phyloP scores from a whole-genome alignment of 1,284 basidiomycete species.

The Malassezia pachydermatis region DNA sequence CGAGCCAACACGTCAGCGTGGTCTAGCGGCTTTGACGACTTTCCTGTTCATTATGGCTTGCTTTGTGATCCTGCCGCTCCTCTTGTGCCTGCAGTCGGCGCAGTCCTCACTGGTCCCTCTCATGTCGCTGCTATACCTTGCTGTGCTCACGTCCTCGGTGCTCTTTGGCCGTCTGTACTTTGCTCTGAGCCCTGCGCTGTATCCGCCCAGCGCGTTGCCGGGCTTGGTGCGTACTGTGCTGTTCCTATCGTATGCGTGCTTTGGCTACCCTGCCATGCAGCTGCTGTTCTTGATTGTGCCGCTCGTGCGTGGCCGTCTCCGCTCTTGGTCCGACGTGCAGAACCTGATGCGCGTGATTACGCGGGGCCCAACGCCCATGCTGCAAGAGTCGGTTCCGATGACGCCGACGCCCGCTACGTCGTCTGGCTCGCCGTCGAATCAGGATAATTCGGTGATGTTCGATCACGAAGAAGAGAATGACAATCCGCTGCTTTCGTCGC shows the following conservation, averaged over 20 bases:
- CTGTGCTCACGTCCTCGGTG: conserved; percentile 23
- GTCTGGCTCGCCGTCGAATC: no score
- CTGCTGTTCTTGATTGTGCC: conserved; percentile 10
- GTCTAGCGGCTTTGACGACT: conserved; percentile 23
- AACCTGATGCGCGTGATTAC: neutral
- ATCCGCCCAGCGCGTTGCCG: conserved; percentile 33
- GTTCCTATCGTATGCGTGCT: conserved; percentile 29
- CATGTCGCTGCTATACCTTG: conserved; percentile 28
- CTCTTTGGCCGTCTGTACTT: conserved; percentile 36
- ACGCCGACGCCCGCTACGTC: neutral
- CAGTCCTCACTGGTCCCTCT: conserved; percentile 31
- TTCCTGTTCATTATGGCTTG: conserved; percentile 29
- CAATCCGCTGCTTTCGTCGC: neutral
- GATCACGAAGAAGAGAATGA: conserved; percentile 6
- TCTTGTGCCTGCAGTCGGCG: conserved; percentile 32
- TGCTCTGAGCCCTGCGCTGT: conserved; percentile 32
- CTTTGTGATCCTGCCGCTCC: conserved; percentile 35
- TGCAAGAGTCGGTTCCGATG: neutral
- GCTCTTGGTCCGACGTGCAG: conserved; percentile 4
- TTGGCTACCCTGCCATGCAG: conserved; percentile 26
- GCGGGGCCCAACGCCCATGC: neutral
- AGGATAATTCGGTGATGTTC: conserved; percentile 5
- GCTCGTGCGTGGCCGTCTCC: conserved; percentile 7
- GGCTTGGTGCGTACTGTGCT: conserved; percentile 29
- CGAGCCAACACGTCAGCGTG: conserved; percentile 22